Evolutionary conservation across 1,284 basidiomycete species (phyloP).

Genomic region (Ganoderma lucidum): DNA sequence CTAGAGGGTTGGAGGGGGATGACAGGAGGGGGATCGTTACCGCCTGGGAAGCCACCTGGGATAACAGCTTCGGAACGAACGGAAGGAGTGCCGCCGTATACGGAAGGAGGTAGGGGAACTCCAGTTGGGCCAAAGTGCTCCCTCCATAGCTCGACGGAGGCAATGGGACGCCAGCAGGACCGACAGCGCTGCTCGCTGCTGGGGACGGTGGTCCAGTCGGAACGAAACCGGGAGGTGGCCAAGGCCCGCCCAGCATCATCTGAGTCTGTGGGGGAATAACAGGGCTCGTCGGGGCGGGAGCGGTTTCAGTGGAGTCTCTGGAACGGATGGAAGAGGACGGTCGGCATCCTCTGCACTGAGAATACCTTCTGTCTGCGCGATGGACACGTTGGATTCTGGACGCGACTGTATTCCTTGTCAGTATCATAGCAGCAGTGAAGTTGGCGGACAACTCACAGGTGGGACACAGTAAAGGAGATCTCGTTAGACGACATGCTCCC

Average conservation of each 20-base stretch:
- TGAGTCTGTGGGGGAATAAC: constrained; percentile 27
- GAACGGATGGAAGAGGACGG: constrained; percentile 21
- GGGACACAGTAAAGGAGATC: constrained; percentile 25
- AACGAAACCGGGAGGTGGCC: constrained; percentile 44
- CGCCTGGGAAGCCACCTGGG: constrained; percentile 27
- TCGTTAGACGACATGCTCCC: constrained; percentile 36
- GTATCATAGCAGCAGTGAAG: background rate
- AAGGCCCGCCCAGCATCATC: constrained; percentile 25
- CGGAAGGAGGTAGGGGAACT: constrained; percentile 30
- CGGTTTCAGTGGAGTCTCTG: constrained; percentile 20
- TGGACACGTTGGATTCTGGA: constrained; percentile 31
- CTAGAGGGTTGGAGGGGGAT: constrained; percentile 31
- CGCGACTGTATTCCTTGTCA: constrained; percentile 21
- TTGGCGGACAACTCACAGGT: constrained; percentile 18
- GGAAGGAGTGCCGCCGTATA: constrained; percentile 31
- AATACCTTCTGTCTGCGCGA: constrained; percentile 23
- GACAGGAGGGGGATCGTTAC: constrained; percentile 25
- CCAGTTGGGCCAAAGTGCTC: constrained; percentile 15
- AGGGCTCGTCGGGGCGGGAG: constrained; percentile 21
- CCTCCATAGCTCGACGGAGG: constrained; percentile 21
- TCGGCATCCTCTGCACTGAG: constrained; percentile 31
- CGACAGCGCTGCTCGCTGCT: constrained; percentile 9
- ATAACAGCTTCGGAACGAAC: constrained; percentile 21
- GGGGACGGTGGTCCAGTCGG: constrained; percentile 38
- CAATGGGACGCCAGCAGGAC: constrained; percentile 29